These are phyloP conservation scores for Beauveria australis DNA, from an alignment of 2,329 filamentous ascomycete species.

Conservation along the genomic window DNA sequence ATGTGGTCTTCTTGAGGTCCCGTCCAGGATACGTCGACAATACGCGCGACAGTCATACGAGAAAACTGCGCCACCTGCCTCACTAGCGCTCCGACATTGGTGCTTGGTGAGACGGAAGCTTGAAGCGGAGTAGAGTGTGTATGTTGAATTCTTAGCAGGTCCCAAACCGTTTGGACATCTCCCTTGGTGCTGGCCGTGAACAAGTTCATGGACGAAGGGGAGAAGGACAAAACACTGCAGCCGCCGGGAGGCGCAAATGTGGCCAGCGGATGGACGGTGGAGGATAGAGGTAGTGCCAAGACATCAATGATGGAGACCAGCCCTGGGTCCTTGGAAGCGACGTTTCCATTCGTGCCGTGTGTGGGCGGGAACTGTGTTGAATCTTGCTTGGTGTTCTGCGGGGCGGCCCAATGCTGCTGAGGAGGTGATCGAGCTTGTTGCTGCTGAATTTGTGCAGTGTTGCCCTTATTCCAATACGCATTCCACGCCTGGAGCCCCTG, in stretches of 20 bases:
- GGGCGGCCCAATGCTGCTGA: conserved; percentile 38
- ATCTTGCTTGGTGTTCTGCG: conserved; percentile 36
- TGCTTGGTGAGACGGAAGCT: conserved; percentile 35
- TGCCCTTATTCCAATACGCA: conserved; percentile 63
- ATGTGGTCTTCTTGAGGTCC: conserved; percentile 71
- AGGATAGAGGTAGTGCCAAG: conserved; percentile 46
- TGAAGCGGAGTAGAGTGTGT: conserved; percentile 55
- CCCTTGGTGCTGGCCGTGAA: conserved; percentile 77
- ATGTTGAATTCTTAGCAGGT: conserved; percentile 59
- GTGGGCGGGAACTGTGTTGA: conserved; percentile 62
- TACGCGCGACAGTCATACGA: conserved; percentile 82
- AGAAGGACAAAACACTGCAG: conserved; percentile 74
- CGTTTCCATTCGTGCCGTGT: conserved; percentile 54
- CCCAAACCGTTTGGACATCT: conserved; percentile 78
- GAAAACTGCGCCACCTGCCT: conserved; percentile 84
- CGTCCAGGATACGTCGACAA: conserved; percentile 86
- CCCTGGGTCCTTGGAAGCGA: conserved; percentile 56
- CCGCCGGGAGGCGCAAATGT: conserved; percentile 66
- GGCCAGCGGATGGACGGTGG: conserved; percentile 53
- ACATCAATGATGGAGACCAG: conserved; percentile 69
- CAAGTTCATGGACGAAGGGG: conserved; percentile 63
- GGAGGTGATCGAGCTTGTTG: conserved; percentile 36
- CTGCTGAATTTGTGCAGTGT: conserved; percentile 33
- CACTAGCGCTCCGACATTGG: conserved; percentile 49
- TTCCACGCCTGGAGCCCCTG: conserved; percentile 72